phyloP scores from a whole-genome alignment of 1,284 basidiomycete genomes.

The Singerocomus inundabilis region DNA sequence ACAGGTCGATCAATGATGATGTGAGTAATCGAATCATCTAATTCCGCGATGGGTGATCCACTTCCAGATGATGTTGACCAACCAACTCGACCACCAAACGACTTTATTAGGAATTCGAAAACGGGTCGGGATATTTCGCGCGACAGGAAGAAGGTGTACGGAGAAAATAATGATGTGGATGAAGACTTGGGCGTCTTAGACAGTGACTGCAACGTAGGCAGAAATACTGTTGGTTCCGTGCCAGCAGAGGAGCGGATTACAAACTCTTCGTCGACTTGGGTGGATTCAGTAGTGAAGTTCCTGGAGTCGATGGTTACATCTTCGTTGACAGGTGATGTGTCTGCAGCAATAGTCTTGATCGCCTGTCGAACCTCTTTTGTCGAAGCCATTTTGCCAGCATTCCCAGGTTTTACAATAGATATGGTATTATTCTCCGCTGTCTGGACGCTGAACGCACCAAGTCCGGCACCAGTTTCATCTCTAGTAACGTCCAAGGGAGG shows the following conservation, averaged over 20 bases:
- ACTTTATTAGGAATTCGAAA: constrained; percentile 93
- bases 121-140: constrained; percentile 91
- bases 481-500: constrained; percentile 85
- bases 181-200: constrained; percentile 54
- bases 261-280: constrained; percentile 68
- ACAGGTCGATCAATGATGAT: constrained; percentile 92
- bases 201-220: constrained; percentile 81
- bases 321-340: constrained; percentile 30
- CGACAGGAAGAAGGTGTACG: constrained; percentile 93
- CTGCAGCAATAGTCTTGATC: constrained; percentile 60
- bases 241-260: constrained; percentile 63
- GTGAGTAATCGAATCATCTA: constrained; percentile 87
- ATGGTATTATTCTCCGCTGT: constrained; percentile 39
- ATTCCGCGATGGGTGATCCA: constrained; percentile 77
- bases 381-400: constrained; percentile 58
- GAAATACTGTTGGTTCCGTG: constrained; percentile 48
- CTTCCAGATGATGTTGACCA: constrained; percentile 86
- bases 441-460: constrained; percentile 88
- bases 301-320: constrained; percentile 43
- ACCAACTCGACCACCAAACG: constrained; percentile 87
- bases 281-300: constrained; percentile 29
- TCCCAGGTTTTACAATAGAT: constrained; percentile 41
- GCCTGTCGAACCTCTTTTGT: constrained; percentile 71
- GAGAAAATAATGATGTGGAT: constrained; percentile 70
- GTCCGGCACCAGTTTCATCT: constrained; percentile 86